phyloP scores from a whole-genome alignment of 1,139 yeast species.

The Yamadazyma atlantica region DNA sequence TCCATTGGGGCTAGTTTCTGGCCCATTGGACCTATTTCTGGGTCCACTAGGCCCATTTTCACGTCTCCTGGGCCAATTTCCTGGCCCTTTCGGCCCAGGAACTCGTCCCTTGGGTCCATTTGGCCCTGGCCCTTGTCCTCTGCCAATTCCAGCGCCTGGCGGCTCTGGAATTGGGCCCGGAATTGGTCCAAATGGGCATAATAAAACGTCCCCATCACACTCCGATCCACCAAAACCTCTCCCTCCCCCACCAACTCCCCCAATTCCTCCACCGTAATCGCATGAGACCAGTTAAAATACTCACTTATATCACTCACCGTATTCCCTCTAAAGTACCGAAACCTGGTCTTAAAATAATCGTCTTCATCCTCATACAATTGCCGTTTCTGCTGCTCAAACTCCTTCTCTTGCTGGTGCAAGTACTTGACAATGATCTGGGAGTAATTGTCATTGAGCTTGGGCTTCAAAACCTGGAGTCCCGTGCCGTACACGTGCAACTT shows the following conservation, averaged over 20 bases:
- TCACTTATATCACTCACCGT: slow-evolving; percentile 40
- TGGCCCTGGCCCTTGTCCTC: slow-evolving; percentile 10
- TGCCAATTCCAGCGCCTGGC: slow-evolving; percentile 25
- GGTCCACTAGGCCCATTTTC: too few species aligned
- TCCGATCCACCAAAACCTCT: slow-evolving; percentile 63
- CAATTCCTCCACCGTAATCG: slow-evolving; percentile 68
- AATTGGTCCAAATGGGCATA: too few species aligned
- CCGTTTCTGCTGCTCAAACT: too few species aligned
- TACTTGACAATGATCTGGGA: slow-evolving; percentile 25
- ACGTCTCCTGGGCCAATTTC: slow-evolving; percentile 6
- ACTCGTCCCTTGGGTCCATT: slow-evolving; percentile 6
- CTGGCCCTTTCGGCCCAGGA: slow-evolving; percentile 1
- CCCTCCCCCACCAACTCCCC: slow-evolving; percentile 60
- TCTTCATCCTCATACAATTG: too few species aligned
- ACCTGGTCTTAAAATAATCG: slow-evolving; percentile 23
- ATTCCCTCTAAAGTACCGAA: slow-evolving; percentile 30
- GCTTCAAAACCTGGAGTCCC: slow-evolving; percentile 35
- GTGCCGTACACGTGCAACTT: slow-evolving; percentile 31
- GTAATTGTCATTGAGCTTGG: slow-evolving; percentile 21
- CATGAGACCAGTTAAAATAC: slow-evolving; percentile 60
- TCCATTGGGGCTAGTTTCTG: too few species aligned
- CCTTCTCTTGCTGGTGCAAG: slow-evolving; percentile 23
- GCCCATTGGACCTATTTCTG: too few species aligned
- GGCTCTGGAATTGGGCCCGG: too few species aligned
- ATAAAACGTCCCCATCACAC: slow-evolving; percentile 57